These are phyloP conservation scores for Amphichorda felina DNA, from an alignment of 2,329 filamentous ascomycete genomes.

Conservation along the genomic window DNA sequence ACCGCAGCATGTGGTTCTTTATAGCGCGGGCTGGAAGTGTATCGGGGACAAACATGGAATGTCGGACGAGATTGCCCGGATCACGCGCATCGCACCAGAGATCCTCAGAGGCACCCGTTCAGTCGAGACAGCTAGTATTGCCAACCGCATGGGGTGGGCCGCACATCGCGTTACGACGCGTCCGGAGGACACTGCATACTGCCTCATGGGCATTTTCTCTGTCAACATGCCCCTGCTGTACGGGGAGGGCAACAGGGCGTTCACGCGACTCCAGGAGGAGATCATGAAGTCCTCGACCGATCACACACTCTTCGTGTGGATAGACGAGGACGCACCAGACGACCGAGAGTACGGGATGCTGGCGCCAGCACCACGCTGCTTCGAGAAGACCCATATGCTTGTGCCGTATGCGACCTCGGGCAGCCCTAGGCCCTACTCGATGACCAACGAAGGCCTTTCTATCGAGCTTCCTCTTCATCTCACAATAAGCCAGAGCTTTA, in stretches of 20 bases:
- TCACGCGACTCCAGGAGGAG: slow-evolving; percentile 12
- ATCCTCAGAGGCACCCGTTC: slow-evolving; percentile 4
- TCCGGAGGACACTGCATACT: slow-evolving; percentile 15
- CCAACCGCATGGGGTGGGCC: slow-evolving; percentile 15
- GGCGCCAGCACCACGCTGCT: not conserved
- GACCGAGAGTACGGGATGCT: slow-evolving; percentile 1
- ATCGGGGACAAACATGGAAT: slow-evolving; percentile 11
- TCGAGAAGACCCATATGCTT: too few species aligned
- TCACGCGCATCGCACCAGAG: slow-evolving; percentile 13
- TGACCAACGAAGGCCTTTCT: too few species aligned
- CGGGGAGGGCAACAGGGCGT: slow-evolving; percentile 12
- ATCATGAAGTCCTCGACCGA: slow-evolving; percentile 11
- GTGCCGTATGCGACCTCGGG: too few species aligned
- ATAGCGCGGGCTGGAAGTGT: slow-evolving; percentile 12
- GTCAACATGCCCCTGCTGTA: slow-evolving; percentile 17
- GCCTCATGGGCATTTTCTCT: slow-evolving; percentile 15
- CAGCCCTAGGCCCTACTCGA: too few species aligned
- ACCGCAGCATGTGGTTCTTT: slow-evolving; percentile 13
- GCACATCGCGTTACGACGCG: slow-evolving; percentile 11
- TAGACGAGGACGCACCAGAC: not conserved
- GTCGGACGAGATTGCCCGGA: slow-evolving; percentile 7
- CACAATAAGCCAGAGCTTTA: too few species aligned
- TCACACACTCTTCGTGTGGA: slow-evolving; percentile 12
- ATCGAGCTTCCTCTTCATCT: too few species aligned
- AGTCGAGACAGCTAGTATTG: slow-evolving; percentile 4